Base-by-base conservation (phyloP, 306 rosid species). In the Datisca glomerata region DNA sequence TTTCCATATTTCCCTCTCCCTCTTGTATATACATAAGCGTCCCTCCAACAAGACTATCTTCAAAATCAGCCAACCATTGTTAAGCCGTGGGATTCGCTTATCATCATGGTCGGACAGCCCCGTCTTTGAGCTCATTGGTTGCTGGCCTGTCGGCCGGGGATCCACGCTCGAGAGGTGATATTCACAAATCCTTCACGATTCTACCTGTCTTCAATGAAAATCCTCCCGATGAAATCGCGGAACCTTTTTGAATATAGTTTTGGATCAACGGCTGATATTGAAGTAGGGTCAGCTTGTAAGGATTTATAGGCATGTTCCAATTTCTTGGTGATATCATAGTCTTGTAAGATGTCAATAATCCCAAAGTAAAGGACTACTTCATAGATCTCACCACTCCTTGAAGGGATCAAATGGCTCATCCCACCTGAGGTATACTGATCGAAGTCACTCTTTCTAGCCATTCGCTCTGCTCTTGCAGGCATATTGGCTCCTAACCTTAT, bases 231-330 rank as follows among this genome's bases (percentile, higher is more conserved):
- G 49, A 91, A 91, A 56, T 91, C 96, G 19, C 94, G 81, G 45
- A 91, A 91, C 67, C 98, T 75, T 63, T 53, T 91, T 0, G 98
- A 84, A 67, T 91, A 91, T 5, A 75, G 92, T 75, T 84, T 91
- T 27, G 98, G 98, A 69, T 91, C 96, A 23, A 91, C 98, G 1
- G 98, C 98, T 33, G 98, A 91, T 57, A 91, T 91, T 21, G 87
- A 80, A 22, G 67, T 50, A n/a, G 98, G 72, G 47, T 85, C 84
- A 2, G 65, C 96, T 56, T 91, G 98, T 43, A 69, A 68, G 16
- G 98, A 91, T 60, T 91, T 91, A 75, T 84, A 91, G 4, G 94
- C 96, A 31, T 80, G 98, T 69, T 91, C 98, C 31, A 91, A 49
- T 66, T 85, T 91, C 80, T 91, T 91, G 85, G 75, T 75, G 64